phyloP scores from a whole-genome alignment of 805 yeast genomes.

The Priceomyces melissophilus region DNA sequence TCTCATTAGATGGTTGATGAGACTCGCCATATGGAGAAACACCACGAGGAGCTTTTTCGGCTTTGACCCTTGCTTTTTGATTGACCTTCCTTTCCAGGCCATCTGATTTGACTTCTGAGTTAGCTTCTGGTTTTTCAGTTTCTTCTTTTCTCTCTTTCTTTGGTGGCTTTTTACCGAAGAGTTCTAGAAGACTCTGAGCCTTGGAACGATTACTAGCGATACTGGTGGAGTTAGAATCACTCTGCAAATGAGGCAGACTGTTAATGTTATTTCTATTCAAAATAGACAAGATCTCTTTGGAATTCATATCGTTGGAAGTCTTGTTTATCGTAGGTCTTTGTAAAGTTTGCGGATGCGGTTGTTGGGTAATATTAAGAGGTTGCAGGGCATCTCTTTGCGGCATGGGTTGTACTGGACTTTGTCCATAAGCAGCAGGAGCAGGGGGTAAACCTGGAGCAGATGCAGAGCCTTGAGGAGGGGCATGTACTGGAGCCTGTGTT shows the following conservation, averaged over 20 bases:
- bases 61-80: conserved; percentile 1
- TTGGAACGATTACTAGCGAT: conserved; percentile 25
- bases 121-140: background rate
- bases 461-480: conserved; percentile 12
- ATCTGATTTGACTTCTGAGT: background rate
- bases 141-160: background rate
- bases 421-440: conserved; percentile 5
- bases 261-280: conserved; percentile 25
- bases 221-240: conserved; percentile 7
- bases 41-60: background rate
- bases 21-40: conserved; percentile 3
- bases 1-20: conserved; percentile 22
- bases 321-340: conserved; percentile 37
- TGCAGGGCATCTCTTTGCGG: background rate
- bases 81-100: background rate
- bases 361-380: conserved; percentile 7
- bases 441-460: conserved; percentile 5
- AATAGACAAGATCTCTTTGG: conserved; percentile 42
- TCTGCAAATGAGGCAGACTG: conserved; percentile 8
- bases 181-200: conserved; percentile 28
- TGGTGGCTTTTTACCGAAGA: conserved; percentile 18
- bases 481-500: conserved; percentile 9
- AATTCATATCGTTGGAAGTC: conserved; percentile 28
- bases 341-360: conserved; percentile 37
- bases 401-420: conserved; percentile 4